phyloP scores from a whole-genome alignment of 176 grass and related monocot genomes.

The Lolium rigidum region DNA sequence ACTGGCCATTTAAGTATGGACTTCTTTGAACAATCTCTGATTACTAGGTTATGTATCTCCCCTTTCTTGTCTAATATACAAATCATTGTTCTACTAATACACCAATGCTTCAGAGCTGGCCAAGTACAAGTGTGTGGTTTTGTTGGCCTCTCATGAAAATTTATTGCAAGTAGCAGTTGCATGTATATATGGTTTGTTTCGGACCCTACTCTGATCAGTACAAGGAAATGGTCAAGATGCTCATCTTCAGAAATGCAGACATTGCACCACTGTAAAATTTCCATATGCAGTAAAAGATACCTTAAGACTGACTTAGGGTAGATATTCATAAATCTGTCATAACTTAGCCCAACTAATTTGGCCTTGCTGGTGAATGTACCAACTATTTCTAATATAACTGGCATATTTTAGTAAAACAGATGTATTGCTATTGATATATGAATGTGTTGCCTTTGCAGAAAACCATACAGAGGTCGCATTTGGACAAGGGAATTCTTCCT shows the following conservation, averaged over 20 bases:
- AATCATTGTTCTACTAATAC: not conserved
- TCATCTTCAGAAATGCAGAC: slow-evolving; percentile 18
- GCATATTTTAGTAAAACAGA: slow-evolving; percentile 7
- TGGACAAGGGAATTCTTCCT: slow-evolving; percentile 58
- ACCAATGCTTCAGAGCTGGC: not conserved
- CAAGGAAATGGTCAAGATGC: slow-evolving; percentile 17
- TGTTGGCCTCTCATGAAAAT: slow-evolving; percentile 15
- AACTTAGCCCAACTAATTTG: not conserved
- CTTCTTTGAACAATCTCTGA: slow-evolving; percentile 17
- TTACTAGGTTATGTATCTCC: slow-evolving; percentile 25
- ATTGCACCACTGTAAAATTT: no score
- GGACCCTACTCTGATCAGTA: not conserved
- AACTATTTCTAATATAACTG: not conserved
- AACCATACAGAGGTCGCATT: slow-evolving; percentile 58
- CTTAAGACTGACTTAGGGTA: not conserved
- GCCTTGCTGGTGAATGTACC: not conserved
- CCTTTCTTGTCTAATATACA: not conserved
- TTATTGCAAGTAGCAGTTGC: not conserved
- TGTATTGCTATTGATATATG: slow-evolving; percentile 14
- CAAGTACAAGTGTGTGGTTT: not conserved
- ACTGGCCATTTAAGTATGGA: not conserved
- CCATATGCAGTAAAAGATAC: slow-evolving; percentile 22
- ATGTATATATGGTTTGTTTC: not conserved
- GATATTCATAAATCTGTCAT: not conserved
- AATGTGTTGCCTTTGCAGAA: slow-evolving; percentile 34